Conservation (phyloP, 2,329 filamentous ascomycete genomes). For the Cladosporium velox region DNA sequence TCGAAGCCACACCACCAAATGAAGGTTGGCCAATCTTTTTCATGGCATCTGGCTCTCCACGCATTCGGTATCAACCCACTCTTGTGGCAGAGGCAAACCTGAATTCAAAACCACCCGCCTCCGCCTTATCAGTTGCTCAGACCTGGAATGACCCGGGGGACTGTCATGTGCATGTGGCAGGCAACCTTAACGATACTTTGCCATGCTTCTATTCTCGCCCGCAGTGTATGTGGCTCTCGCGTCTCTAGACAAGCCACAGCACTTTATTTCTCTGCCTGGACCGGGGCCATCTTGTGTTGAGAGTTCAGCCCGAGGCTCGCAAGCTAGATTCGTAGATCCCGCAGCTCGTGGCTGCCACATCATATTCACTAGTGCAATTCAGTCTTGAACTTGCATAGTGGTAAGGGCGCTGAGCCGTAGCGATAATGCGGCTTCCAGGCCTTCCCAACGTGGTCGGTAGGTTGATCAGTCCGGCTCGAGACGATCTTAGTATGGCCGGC, state of each 20-base stretch:
- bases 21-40: not conserved
- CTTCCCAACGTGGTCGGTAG: not conserved
- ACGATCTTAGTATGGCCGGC: not conserved
- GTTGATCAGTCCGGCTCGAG: not conserved
- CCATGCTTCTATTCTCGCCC: not conserved
- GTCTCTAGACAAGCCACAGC: constrained; percentile 5
- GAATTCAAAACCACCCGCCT: not conserved
- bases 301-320: not conserved
- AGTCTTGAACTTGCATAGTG: not conserved
- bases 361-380: constrained; percentile 4
- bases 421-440: not conserved
- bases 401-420: not conserved
- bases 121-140: not conserved
- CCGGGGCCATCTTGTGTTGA: not conserved
- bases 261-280: not conserved
- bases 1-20: constrained; percentile 8
- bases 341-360: not conserved
- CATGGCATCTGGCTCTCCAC: not conserved
- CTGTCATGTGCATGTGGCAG: not conserved
- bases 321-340: not conserved
- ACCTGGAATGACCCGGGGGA: not conserved
- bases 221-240: not conserved
- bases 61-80: not conserved
- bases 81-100: not conserved
- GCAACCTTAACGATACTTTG: not conserved